Evolutionary conservation across 495 filamentous ascomycete genomes (phyloP).

Genomic region (Hypomontagnella monticulosa): DNA sequence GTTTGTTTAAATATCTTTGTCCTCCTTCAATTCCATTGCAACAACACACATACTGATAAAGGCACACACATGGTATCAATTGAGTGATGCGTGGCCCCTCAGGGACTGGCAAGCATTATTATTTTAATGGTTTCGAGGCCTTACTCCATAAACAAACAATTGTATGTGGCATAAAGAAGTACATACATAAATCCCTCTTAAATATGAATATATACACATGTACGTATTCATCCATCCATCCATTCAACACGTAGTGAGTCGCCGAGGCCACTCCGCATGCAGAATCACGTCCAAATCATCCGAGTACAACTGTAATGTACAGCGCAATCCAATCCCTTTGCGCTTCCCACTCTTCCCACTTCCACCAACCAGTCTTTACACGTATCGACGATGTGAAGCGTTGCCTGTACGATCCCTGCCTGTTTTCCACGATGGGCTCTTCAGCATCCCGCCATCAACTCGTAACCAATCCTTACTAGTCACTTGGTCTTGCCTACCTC

Average conservation of each 20-base stretch:
- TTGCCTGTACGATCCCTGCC: constrained; percentile 35
- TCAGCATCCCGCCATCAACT: constrained; percentile 19
- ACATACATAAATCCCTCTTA: no score
- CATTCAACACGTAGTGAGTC: constrained; percentile 26
- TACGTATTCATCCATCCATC: constrained; percentile 8
- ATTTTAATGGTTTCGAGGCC: neutral
- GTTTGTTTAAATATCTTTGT: no score
- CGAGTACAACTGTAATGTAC: constrained; percentile 45
- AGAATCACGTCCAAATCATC: constrained; percentile 45
- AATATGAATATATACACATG: neutral
- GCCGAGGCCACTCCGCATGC: constrained; percentile 38
- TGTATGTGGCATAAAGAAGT: no score
- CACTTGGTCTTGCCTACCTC: constrained; percentile 6
- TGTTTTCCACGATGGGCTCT: constrained; percentile 19
- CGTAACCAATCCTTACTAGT: constrained; percentile 4
- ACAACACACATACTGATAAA: neutral
- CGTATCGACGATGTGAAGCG: constrained; percentile 41
- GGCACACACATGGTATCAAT: no score
- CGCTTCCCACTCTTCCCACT: constrained; percentile 21
- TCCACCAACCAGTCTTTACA: constrained; percentile 41
- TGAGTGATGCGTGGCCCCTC: no score
- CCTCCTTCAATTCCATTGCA: no score
- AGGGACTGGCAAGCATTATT: no score
- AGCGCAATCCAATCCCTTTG: constrained; percentile 35
- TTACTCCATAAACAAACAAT: neutral